Evolutionary conservation across 352 stramenopile genomes (phyloP), one percentile per base, ranked within the genome.

Genomic region (Nothophytophthora sp.): DNA sequence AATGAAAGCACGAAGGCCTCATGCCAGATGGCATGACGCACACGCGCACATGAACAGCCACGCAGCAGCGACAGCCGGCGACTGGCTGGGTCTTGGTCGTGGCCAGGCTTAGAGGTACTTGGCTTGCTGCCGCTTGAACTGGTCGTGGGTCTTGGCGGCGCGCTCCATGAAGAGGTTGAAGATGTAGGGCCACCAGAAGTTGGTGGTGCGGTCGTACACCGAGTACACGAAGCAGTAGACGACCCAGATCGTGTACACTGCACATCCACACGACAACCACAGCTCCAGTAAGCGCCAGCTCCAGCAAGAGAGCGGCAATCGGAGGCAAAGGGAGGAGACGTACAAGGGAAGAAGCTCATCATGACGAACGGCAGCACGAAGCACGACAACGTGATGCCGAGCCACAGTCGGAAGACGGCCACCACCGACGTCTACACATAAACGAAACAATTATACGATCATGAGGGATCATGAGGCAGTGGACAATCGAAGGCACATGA

Each of bases 181-280:
- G 61, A 91, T 89, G 64, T 92, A 92, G 6, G 81, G 78, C 81
- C 81, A 92, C 81, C 78, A 90, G 36, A 92, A 90, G 49, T 86
- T 90, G 38, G 78, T 92, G 16, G 81, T 92, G 44, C 81, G 81
- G 52, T 92, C 81, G 60, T 89, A 92, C 20, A 92, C 67, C 40
- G 81, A 92, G 57, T 90, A 85, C 34, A 92, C 63, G 44, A 90
- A 92, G 58, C 81, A 90, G 63, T 92, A 92, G 25, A 90, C 55
- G 35, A 92, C 78, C 81, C 81, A 92, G 11, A 78, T 39, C 28
- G 79, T 88, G 52, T 92, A 92, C 65, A 88, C 81, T 91, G 35
- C 12, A 55, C n/a, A 47, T 44, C 30, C 22, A 57, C 22, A 27
- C 15, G 1, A 34, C 27, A 46, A 30, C 38, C 24, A 42, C 16